phyloP scores from a whole-genome alignment of 768 basidiomycete genomes.

The Macrolepiota albuminosa region DNA sequence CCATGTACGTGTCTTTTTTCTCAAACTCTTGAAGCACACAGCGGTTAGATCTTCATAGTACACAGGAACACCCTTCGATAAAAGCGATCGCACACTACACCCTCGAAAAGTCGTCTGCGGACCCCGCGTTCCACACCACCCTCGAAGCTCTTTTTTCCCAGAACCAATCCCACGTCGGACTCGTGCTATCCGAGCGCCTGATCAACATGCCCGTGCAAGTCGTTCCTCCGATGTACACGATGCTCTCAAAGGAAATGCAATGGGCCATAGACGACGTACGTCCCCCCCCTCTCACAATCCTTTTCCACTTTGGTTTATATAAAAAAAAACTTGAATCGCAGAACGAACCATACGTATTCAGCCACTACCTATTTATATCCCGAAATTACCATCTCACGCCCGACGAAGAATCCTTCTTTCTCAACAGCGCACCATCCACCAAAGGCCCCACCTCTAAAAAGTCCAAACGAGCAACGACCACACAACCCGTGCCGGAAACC shows the following conservation, averaged over 20 bases:
- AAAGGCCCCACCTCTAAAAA: constrained; percentile 32
- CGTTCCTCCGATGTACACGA: constrained; percentile 86
- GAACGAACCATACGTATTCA: constrained; percentile 66
- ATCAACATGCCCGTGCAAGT: constrained; percentile 96
- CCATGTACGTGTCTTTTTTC: constrained; percentile 36
- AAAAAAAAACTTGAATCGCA: constrained; percentile 8
- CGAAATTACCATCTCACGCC: constrained; percentile 71
- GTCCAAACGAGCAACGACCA: constrained; percentile 22
- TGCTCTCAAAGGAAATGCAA: constrained; percentile 81
- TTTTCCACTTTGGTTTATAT: background rate
- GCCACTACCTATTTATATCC: constrained; percentile 72
- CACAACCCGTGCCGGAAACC: constrained; percentile 16
- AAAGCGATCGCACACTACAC: constrained; percentile 65
- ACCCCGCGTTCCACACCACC: constrained; percentile 45
- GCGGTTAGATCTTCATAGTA: background rate
- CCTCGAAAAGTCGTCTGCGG: constrained; percentile 49
- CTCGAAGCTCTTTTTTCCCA: constrained; percentile 52
- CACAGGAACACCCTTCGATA: constrained; percentile 67
- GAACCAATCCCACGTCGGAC: constrained; percentile 59
- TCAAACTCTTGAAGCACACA: background rate
- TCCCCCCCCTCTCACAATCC: constrained; percentile 4
- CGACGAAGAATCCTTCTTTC: constrained; percentile 57
- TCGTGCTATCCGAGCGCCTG: constrained; percentile 83
- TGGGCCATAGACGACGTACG: constrained; percentile 64
- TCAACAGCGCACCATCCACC: constrained; percentile 32